Conservation (phyloP, 306 rosid species). For the Rubus parviflorus region DNA sequence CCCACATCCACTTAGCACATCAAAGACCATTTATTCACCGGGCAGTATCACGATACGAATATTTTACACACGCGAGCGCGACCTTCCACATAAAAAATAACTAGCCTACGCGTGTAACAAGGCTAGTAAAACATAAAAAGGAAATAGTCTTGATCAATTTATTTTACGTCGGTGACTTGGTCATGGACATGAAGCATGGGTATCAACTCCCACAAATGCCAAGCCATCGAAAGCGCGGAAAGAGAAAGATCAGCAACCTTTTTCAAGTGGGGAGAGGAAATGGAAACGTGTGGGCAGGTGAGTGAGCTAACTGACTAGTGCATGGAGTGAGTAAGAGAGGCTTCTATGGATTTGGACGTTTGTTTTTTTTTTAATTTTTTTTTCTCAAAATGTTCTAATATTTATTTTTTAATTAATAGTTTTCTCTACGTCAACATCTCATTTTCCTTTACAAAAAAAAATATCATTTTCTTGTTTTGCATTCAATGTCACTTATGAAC, state of each 20-base stretch:
- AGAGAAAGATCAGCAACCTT: background rate
- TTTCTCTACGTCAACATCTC: too few species aligned
- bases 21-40: too few species aligned
- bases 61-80: too few species aligned
- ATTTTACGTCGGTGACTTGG: background rate
- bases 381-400: background rate
- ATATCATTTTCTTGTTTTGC: background rate
- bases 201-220: background rate
- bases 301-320: background rate
- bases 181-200: background rate
- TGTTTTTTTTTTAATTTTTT: background rate
- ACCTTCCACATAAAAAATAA: too few species aligned
- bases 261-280: background rate
- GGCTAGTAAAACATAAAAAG: background rate
- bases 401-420: too few species aligned
- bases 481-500: background rate
- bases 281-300: conserved; percentile 5
- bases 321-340: background rate
- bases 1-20: too few species aligned
- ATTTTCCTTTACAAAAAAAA: background rate
- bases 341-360: background rate
- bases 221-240: background rate
- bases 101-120: too few species aligned
- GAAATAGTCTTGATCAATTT: background rate
- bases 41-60: too few species aligned